phyloP scores from a whole-genome alignment of 2,329 filamentous ascomycete genomes.

The Akanthomyces muscarius region DNA sequence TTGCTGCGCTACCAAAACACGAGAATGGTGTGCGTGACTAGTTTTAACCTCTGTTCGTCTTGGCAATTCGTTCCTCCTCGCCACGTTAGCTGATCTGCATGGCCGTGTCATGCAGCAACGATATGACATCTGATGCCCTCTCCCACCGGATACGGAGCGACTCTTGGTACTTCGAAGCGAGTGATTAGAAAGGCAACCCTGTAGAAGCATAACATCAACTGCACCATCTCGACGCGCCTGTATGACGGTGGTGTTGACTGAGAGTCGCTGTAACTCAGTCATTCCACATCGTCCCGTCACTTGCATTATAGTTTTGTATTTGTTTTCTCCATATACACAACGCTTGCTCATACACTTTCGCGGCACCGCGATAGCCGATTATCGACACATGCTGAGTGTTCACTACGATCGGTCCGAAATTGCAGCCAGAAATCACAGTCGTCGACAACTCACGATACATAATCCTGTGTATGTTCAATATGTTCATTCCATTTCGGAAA shows the following conservation, averaged over 20 bases:
- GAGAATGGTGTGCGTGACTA: not conserved
- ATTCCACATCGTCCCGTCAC: too few relatives aligned
- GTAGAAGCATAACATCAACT: not conserved
- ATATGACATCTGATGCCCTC: not conserved
- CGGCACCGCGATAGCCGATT: too few relatives aligned
- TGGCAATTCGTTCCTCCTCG: not conserved
- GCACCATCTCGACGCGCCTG: not conserved
- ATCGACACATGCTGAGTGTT: too few relatives aligned
- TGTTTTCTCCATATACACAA: too few relatives aligned
- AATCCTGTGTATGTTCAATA: not conserved
- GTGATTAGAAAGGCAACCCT: not conserved
- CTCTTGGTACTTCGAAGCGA: not conserved
- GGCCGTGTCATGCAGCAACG: not conserved
- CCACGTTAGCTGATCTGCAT: not conserved
- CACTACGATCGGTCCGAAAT: too few relatives aligned
- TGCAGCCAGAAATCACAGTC: not conserved
- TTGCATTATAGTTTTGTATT: too few relatives aligned
- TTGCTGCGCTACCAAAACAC: not conserved
- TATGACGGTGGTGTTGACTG: not conserved
- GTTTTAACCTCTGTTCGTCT: too few relatives aligned
- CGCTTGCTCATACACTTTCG: too few relatives aligned
- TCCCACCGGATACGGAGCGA: not conserved
- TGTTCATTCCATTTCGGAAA: slow-evolving; percentile 4
- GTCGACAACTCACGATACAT: not conserved
- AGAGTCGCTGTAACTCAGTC: not conserved